Base-by-base conservation (phyloP, 1,139 yeast genomes). In the Lodderomyces theae region DNA sequence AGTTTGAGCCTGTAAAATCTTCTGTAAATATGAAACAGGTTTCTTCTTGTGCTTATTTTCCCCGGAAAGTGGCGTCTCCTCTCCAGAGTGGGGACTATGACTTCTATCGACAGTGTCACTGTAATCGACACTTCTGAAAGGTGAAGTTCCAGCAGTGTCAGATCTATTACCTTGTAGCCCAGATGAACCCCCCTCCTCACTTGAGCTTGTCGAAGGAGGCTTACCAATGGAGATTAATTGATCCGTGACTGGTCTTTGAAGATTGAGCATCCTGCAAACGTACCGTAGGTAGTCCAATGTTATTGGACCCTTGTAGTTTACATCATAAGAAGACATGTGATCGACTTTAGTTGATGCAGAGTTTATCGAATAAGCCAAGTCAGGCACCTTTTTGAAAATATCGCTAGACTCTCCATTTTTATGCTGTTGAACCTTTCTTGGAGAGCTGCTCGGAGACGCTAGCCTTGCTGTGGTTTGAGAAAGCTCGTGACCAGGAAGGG, bases 251-350 rank as follows among this genome's bases (percentile, higher is more conserved):
- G 18, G 31, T 7, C 7, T 18, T 11, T n/a, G n/a, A 4, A 11
- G 12, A 3, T n/a, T 33, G 45, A 61, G 60, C 1, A 66, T 64
- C 37, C 58, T 54, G 41, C 74, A 68, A 38, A 69, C 61, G 24
- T 60, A 60, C 35, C 66, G 51, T 37, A 71, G 54, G 39, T 65
- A 71, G 35, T 68, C 73, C 5, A 64, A 52, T 0, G 74, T 69
- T 5, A 71, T 57, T 1, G 73, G 69, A 0, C 75, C 76, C 6
- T 57, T 53, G 46, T 69, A 69, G 10, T 54, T 58, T 0, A 64
- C 56, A 30, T 65, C 64, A 40, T 56, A 28, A 6, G n/a, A n/a
- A n/a, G n/a, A n/a, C n/a, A n/a, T n/a, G n/a, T n/a, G n/a, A n/a
- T n/a, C n/a, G n/a, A n/a, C n/a, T n/a, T n/a, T n/a, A n/a, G n/a